Base-by-base conservation (phyloP, 2,329 filamentous ascomycete species). In the Pestalotiopsis sp. region DNA sequence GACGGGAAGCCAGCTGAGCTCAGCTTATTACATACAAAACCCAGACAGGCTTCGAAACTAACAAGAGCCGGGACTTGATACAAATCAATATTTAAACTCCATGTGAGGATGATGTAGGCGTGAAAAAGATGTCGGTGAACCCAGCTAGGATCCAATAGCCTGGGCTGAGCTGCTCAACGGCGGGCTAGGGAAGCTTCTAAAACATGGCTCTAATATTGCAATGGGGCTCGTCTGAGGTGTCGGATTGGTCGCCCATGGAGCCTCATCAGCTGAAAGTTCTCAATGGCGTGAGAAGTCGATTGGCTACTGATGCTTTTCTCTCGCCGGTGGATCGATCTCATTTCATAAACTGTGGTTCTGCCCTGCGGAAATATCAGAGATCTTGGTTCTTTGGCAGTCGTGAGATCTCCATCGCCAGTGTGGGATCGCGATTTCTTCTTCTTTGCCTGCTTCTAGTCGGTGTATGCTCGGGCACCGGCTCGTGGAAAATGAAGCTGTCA, bases 141-240 rank as follows among this genome's bases (percentile, higher is more conserved):
- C 61, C 30, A 35, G 39, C 61, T 64, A 64, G 26, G 38, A 55
- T 55, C 61, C 61, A 64, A 64, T 64, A 55, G 61, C 61, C 17
- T 64, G 61, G 38, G 61, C 20, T 38, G 30, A 59, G 39, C 26
- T 24, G 13, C 38, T 48, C 61, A 48, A 48, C 61, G 38, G 61
- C 61, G 17, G 30, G 57, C 57, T 38, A 59, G 38, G 22, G 35
- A 61, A 61, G 58, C 58, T 35, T 35, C 58, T 61, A 26, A 20
- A 61, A 52, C 44, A 52, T 52, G 58, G 26, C 61, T 26, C 39
- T 48, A 64, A 64, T 64, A 64, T 48, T 64, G 61, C 13, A 55
- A 48, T 64, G 61, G 61, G 38, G 61, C 61, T 48, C 38, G 22
- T 24, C 22, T 48, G 44, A 52, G 38, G 24, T 9, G 61, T 39